Base-by-base conservation (phyloP, 2,329 filamentous ascomycete genomes). In the Sarocladiaceae sp. region DNA sequence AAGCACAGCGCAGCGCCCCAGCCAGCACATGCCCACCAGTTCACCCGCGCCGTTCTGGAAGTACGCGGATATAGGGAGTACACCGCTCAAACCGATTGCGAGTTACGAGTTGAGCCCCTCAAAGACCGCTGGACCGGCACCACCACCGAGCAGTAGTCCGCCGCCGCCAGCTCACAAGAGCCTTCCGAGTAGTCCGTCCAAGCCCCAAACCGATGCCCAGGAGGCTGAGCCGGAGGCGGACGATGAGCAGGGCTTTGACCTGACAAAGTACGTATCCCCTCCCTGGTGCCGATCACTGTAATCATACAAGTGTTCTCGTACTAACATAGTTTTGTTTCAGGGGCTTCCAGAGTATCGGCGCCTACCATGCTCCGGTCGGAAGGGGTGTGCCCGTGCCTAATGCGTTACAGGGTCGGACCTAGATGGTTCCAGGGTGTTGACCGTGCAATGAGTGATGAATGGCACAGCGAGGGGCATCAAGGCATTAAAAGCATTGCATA, bases 11-110 rank as follows among this genome's bases (percentile, higher is more conserved):
- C 85, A 90, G 58, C 74, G 86, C 45, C 88, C 88, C 9, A 90
- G 85, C 57, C 85, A 89, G 56, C 87, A 88, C 60, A 88, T 91
- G 77, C 85, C 87, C 26, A 89, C 88, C 35, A 88, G 83, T 53
- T 89, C 85, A 24, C 88, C 88, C 0, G 88, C 88, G 1, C 86
- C 87, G 0, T 93, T 94, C 62, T 94, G 88, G 88, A 89, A 87
- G 61, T 93, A 86, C 62, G 82, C 85, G 32, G 85, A 89, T 51
- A 76, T 88, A 47, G 77, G 78, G 20, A 87, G 81, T 61, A 90
- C 85, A 2, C 86, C 86, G 2, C 68, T 85, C 44, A 70, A 70
- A 53, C 64, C 69, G 12, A 53, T 64, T 3, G 55, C 61, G 0
- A 61, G 66, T 3, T 79, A 76, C 46, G 79, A 83, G 48, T 58